Evolutionary conservation across 345 rosid genomes (phyloP).

Genomic region (Lepidium sativum): DNA sequence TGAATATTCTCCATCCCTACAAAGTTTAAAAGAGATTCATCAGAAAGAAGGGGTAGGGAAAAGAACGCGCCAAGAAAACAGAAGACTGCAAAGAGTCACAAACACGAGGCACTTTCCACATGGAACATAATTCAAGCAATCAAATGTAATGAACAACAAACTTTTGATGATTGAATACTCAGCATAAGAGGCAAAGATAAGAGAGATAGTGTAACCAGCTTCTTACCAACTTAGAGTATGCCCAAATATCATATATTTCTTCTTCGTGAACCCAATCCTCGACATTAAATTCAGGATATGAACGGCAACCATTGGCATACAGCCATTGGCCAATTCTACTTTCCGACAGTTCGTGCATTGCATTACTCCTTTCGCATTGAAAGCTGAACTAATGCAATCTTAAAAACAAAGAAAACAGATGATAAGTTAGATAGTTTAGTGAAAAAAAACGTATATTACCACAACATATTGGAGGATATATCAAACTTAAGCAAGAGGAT

Average conservation of each 20-base stretch:
- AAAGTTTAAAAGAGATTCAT: slow-evolving; percentile 14
- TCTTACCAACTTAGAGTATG: slow-evolving; percentile 80
- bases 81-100: slow-evolving; percentile 56
- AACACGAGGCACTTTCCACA: neutral
- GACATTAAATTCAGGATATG: slow-evolving; percentile 65
- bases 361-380: no score
- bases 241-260: slow-evolving; percentile 65
- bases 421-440: no score
- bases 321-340: slow-evolving; percentile 99
- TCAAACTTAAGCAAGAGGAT: no score
- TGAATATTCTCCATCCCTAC: slow-evolving; percentile 82
- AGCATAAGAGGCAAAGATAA: neutral
- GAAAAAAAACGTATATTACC: no score
- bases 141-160: neutral
- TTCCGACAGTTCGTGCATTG: slow-evolving; percentile 97
- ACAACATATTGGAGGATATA: no score
- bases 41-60: neutral
- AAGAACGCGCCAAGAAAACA: slow-evolving; percentile 76
- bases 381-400: no score
- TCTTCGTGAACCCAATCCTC: slow-evolving; percentile 95
- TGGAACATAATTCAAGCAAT: neutral
- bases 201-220: neutral
- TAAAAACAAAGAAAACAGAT: no score
- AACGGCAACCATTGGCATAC: slow-evolving; percentile 68
- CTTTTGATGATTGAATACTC: neutral